Base-by-base conservation (phyloP, 441 rosid species). In the Arabidopsis hybrid region DNA sequence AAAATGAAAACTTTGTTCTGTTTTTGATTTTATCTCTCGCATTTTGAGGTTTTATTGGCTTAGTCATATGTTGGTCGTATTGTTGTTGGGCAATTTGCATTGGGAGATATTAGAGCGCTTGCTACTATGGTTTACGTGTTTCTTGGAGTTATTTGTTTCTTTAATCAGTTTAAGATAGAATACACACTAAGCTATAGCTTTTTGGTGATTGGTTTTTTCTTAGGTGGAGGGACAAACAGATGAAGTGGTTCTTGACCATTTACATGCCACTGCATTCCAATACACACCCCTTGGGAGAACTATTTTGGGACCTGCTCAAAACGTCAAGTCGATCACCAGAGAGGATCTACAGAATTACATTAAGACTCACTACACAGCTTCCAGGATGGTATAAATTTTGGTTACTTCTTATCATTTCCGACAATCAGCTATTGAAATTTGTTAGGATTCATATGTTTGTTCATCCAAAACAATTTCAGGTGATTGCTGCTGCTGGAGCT, bases 251-350 rank as follows among this genome's bases (percentile, higher is more conserved):
- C 95, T 96, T 71, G 98, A 93, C 78, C 99, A 93, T 83, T 85
- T 96, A 86, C 99, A 93, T 80, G 95, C 99, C n/a, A 91, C 98
- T 55, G 99, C 99, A 11, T 96, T 93, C 83, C 99, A 96, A 73
- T 84, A 88, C 76, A 84, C 98, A 72, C 97, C 99, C 68, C 79
- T 96, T 69, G 99, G 98, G 47, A 89, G 98, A 82, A 91, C 98
- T 63, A 96, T 96, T 81, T 90, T 96, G 1, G 99, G 99, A 74
- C 88, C 99, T 66, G 97, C 97, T 73, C 79, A 90, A 66, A 96
- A 96, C 77, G 79, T 96, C 72, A 84, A 65, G 84, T 82, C 98
- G 6, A 96, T 96, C 62, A 87, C 97, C 60, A 90, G 85, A 75
- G 87, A 78, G 61, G 83, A 96, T 80, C 93, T 96, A 43, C 91